These are phyloP conservation scores for Cicer cuneatum DNA, from an alignment of 306 rosid species.

Conservation along the genomic window DNA sequence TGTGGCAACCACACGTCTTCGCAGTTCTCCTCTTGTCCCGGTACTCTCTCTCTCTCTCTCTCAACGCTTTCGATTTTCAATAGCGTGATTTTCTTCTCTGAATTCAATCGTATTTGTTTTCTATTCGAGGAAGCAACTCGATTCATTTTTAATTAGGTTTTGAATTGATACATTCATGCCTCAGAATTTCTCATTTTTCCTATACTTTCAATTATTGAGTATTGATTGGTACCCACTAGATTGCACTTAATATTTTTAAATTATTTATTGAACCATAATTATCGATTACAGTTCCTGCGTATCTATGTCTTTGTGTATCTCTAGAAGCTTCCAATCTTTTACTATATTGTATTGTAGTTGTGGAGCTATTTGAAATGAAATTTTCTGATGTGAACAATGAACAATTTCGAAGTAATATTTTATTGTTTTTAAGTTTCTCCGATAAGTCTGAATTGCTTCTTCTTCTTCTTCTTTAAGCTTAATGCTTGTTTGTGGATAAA, in stretches of 20 bases:
- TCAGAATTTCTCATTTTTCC: conserved; percentile 21
- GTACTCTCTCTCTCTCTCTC: conserved; percentile 25
- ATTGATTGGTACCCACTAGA: not conserved
- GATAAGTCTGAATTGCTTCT: not conserved
- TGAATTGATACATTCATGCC: not conserved
- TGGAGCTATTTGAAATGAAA: not conserved
- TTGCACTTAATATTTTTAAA: not conserved
- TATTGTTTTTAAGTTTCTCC: not conserved
- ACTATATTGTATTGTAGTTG: not conserved
- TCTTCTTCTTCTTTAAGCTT: not conserved
- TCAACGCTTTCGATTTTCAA: conserved; percentile 19
- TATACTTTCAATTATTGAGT: not conserved
- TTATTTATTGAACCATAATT: conserved; percentile 8
- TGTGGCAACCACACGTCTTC: conserved; percentile 67
- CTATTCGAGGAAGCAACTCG: not conserved
- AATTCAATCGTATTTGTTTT: conserved; percentile 23
- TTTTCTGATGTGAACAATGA: not conserved
- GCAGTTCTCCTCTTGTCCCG: conserved; percentile 40
- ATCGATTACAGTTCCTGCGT: not conserved
- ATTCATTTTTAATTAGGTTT: conserved; percentile 37
- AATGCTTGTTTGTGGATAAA: not conserved
- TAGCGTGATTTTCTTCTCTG: not conserved
- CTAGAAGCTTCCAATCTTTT: conserved; percentile 27
- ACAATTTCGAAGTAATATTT: conserved; percentile 4
- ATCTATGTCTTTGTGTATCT: conserved; percentile 8